Conservation (phyloP, 2,329 filamentous ascomycete species). For the Trichophyton equinum region DNA sequence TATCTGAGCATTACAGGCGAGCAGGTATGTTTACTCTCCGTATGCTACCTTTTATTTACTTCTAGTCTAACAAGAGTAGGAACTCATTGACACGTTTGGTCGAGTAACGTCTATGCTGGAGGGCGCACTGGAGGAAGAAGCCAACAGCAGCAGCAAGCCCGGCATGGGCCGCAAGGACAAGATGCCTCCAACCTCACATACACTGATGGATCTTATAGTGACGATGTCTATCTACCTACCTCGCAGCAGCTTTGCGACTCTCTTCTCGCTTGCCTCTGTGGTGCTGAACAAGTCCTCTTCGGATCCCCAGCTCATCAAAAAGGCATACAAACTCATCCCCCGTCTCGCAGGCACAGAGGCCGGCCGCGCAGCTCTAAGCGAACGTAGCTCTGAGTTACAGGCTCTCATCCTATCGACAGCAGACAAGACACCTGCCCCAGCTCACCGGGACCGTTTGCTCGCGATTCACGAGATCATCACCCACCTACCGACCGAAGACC, state of each 20-base stretch:
- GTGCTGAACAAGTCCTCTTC: slow-evolving; percentile 56
- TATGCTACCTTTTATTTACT: slow-evolving; percentile 9
- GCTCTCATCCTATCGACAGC: slow-evolving; percentile 64
- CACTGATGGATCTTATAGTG: slow-evolving; percentile 91
- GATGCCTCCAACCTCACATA: slow-evolving; percentile 87
- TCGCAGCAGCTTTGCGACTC: slow-evolving; percentile 64
- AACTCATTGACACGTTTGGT: slow-evolving; percentile 78
- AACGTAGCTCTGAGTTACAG: slow-evolving; percentile 69
- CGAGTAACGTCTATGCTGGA: slow-evolving; percentile 78
- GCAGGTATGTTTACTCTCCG: slow-evolving; percentile 29
- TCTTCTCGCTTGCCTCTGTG: slow-evolving; percentile 76
- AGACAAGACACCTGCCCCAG: slow-evolving; percentile 75
- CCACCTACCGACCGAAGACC: slow-evolving; percentile 59
- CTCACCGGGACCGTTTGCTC: slow-evolving; percentile 70
- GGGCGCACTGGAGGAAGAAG: slow-evolving; percentile 52
- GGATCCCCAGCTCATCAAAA: slow-evolving; percentile 93
- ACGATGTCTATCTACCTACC: slow-evolving; percentile 92
- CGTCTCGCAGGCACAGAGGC: slow-evolving; percentile 69
- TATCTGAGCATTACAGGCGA: slow-evolving; percentile 79
- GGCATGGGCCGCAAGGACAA: slow-evolving; percentile 51
- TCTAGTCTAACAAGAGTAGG: slow-evolving; percentile 29
- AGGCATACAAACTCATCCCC: slow-evolving; percentile 95
- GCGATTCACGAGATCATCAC: slow-evolving; percentile 72
- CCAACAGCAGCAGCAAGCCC: slow-evolving; percentile 48
- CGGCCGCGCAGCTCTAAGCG: slow-evolving; percentile 61